Base-by-base conservation (phyloP, 129 eudicot species). In the Artemisia tridentata region DNA sequence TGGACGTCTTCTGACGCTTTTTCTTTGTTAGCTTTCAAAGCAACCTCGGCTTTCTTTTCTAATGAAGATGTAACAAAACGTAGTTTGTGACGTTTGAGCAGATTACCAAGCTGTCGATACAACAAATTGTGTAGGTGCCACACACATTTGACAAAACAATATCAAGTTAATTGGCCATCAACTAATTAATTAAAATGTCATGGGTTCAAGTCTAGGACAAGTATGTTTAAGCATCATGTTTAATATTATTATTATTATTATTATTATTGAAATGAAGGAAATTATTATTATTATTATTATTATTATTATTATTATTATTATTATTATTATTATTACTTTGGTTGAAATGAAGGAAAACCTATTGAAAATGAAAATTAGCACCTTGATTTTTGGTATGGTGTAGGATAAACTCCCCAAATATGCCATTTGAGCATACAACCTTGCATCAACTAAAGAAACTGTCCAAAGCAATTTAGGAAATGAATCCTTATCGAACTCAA, bases 311-410 rank as follows among this genome's bases (percentile, higher is more conserved):
- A 6, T 34, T 34, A 6, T 29, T 29, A 29, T 29, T 29, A 4
- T 29, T 29, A 29, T 29, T 34, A 31, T 1, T 21, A 21, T 23
- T 23, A 1, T 34, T 38, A n/a, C n/a, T 15, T 65, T 27, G 27
- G 38, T 49, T 61, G 14, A 29, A 27, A 72, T 23, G 8, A 45
- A 20, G 1, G 3, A 15, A 18, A 16, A 55, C 7, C 8, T 55
- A 16, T 18, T 10, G 10, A 1, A 5, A 3, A n/a, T 41, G 53
- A 13, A 1, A 20, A 23, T 3, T 15, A 11, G n/a, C 49, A 91
- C 96, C 98, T 91, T 85, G 80, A 91, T 88, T 65, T 84, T 81
- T n/a, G 96, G 83, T 20, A 91, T 86, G 67, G 81, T 76, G 80
- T 88, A 91, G 61, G 98, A 95, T 73, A 91, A 80, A 53, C 69